Percentiles rank a stretch among this genome's conserved stretches.
Conservation (phyloP, 345 rosid genomes). For the Rubroshorea leprosula region DNA sequence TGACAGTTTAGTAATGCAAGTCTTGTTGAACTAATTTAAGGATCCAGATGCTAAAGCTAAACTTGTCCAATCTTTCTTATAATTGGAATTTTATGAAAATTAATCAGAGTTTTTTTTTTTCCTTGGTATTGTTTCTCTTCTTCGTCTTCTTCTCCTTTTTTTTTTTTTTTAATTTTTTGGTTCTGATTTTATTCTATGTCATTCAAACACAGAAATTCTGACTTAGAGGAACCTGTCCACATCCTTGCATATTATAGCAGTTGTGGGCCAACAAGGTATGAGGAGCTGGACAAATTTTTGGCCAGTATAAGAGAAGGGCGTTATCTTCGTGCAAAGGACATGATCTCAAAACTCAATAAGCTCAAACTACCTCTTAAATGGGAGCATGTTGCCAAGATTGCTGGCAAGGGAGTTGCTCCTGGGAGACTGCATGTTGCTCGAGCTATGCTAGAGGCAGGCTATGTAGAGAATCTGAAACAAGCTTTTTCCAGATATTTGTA, state of each 20-base stretch:
- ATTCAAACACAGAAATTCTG: constrained; percentile 37
- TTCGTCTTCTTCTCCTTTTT: not conserved
- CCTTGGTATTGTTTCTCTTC: too few species aligned
- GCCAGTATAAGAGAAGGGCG: constrained; percentile 84
- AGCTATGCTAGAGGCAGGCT: constrained; percentile 91
- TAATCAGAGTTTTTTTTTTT: too few species aligned
- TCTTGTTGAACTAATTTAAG: too few species aligned
- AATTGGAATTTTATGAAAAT: too few species aligned
- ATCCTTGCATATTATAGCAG: constrained; percentile 92
- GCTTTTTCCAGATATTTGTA: constrained; percentile 78
- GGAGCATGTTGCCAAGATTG: constrained; percentile 80
- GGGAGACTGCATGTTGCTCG: constrained; percentile 94
- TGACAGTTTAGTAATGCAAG: not conserved
- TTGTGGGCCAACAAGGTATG: constrained; percentile 64
- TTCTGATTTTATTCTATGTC: constrained; percentile 15
- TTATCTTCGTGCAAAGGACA: constrained; percentile 68
- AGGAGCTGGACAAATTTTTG: constrained; percentile 62
- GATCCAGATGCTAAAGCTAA: too few species aligned
- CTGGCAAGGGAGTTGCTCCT: constrained; percentile 91
- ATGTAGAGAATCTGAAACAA: constrained; percentile 77
- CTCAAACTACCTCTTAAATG: constrained; percentile 81
- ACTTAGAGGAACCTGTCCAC: constrained; percentile 81
- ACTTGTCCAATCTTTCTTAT: not conserved
- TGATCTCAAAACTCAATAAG: constrained; percentile 68
- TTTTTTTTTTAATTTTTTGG: constrained; percentile 5